A percentile compares a stretch with the other conserved stretches of the same genome.
phyloP scores from a whole-genome alignment of 331 rosid genomes.

The Telfairia occidentalis region DNA sequence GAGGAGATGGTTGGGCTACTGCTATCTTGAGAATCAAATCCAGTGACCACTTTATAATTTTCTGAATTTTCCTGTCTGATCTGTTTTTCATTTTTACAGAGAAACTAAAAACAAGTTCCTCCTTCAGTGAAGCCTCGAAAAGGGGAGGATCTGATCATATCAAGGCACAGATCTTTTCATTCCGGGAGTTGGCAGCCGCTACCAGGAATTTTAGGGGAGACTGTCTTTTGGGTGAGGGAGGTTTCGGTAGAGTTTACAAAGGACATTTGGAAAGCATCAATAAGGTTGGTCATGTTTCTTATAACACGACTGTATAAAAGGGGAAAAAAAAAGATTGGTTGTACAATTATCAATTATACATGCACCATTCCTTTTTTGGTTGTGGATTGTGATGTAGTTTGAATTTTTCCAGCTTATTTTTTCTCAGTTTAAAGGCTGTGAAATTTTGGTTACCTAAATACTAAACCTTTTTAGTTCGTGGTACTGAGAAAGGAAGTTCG shows the following conservation, averaged over 20 bases:
- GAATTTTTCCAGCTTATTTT: not conserved
- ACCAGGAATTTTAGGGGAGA: slow-evolving; percentile 74
- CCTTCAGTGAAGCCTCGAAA: slow-evolving; percentile 41
- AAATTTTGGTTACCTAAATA: not conserved
- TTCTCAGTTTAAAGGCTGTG: slow-evolving; percentile 4
- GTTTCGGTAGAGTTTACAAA: slow-evolving; percentile 85
- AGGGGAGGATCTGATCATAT: slow-evolving; percentile 58
- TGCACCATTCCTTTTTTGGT: not conserved
- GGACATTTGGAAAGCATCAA: slow-evolving; percentile 59
- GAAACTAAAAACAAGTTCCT: slow-evolving; percentile 36
- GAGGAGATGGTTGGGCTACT: not conserved
- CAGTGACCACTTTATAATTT: not conserved
- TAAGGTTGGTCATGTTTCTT: slow-evolving; percentile 35
- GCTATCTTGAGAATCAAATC: not conserved
- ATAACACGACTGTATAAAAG: not conserved
- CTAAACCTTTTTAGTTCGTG: not conserved
- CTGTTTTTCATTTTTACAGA: slow-evolving; percentile 24
- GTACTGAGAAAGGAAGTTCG: not conserved
- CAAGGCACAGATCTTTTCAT: slow-evolving; percentile 72
- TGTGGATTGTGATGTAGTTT: not conserved
- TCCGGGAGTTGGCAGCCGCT: slow-evolving; percentile 79
- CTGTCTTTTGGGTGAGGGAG: slow-evolving; percentile 77
- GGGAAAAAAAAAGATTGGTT: not conserved
- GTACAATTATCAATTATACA: not conserved
- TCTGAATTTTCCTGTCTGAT: slow-evolving; percentile 3